Percentiles rank a stretch among this genome's conserved stretches.
phyloP scores from a whole-genome alignment of 2,329 filamentous ascomycete species.

The Fonsecaea monophora region DNA sequence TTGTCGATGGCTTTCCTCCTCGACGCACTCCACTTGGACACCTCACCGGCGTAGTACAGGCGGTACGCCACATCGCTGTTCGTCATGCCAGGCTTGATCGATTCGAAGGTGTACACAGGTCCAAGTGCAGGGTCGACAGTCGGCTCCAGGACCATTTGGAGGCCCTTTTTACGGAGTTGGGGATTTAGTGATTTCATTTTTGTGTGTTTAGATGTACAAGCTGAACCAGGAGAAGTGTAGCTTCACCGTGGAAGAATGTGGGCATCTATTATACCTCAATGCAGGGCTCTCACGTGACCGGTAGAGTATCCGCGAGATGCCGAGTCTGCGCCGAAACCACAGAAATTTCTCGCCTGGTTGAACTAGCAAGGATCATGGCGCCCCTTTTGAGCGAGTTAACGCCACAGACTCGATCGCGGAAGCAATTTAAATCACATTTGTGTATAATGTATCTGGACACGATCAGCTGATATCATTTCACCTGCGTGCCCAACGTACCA shows the following conservation, averaged over 20 bases:
- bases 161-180: conserved; percentile 31
- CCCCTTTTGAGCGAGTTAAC: background rate
- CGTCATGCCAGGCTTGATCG: conserved; percentile 26
- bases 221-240: background rate
- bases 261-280: conserved; percentile 18
- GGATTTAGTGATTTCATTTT: conserved; percentile 27
- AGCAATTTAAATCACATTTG: conserved; percentile 6
- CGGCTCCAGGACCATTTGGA: conserved; percentile 26
- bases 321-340: conserved; percentile 21
- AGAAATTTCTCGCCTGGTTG: conserved; percentile 12
- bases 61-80: conserved; percentile 33
- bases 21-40: conserved; percentile 28
- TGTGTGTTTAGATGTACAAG: background rate
- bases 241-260: background rate
- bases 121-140: conserved; percentile 28
- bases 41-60: conserved; percentile 30
- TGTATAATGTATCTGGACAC: background rate
- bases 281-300: conserved; percentile 29
- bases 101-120: conserved; percentile 27
- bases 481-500: conserved; percentile 11
- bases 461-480: background rate
- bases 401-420: background rate
- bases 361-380: background rate
- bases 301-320: conserved; percentile 22
- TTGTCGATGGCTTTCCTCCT: conserved; percentile 31